These are phyloP conservation scores for Fagopyrum esculentum DNA, from an alignment of 148 eudicot genomes.

Conservation along the genomic window DNA sequence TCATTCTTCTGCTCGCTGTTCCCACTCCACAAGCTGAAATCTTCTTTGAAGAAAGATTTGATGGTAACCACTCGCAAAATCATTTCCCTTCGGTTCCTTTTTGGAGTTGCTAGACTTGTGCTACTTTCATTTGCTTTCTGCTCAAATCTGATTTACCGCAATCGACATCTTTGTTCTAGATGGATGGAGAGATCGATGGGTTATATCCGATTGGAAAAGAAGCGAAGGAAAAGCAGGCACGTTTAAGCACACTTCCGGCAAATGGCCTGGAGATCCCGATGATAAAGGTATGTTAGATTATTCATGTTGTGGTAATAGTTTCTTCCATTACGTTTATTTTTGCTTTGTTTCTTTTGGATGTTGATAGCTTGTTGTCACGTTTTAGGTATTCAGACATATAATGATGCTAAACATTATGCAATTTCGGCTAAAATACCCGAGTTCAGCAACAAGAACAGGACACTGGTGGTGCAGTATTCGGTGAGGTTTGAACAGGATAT, in stretches of 20 bases:
- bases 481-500: slow-evolving; percentile 81
- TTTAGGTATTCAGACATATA: slow-evolving; percentile 71
- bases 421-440: slow-evolving; percentile 81
- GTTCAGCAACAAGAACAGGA: slow-evolving; percentile 69
- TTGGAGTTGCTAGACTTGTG: not conserved
- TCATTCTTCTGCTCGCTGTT: slow-evolving; percentile 1
- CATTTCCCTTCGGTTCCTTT: not conserved
- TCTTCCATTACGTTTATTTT: not conserved
- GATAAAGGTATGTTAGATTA: slow-evolving; percentile 45
- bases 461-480: slow-evolving; percentile 75
- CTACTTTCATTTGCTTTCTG: not conserved
- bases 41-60: slow-evolving; percentile 53
- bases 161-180: slow-evolving; percentile 6
- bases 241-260: slow-evolving; percentile 83
- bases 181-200: slow-evolving; percentile 90
- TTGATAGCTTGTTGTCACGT: not conserved
- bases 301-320: not conserved
- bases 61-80: slow-evolving; percentile 25
- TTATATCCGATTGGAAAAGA: slow-evolving; percentile 85
- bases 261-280: slow-evolving; percentile 90
- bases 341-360: not conserved
- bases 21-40: slow-evolving; percentile 26
- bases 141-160: not conserved
- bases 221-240: slow-evolving; percentile 84
- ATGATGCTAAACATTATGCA: slow-evolving; percentile 68